These are phyloP conservation scores for Podaxis pistillaris DNA, from an alignment of 768 basidiomycete genomes.

Conservation along the genomic window DNA sequence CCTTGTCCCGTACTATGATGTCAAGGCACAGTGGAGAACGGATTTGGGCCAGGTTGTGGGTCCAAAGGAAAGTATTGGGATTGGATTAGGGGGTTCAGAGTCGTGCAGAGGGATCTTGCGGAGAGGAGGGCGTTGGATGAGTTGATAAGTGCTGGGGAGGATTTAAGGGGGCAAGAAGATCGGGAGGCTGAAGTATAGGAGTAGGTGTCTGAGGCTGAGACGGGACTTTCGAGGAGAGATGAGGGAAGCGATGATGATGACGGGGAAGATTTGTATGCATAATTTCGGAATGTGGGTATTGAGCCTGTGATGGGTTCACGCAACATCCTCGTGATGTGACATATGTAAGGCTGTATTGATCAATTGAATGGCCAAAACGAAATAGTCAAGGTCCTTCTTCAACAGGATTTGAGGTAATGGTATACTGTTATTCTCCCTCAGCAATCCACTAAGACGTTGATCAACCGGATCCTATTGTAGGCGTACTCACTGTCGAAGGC, in stretches of 20 bases:
- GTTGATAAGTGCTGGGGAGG: neutral
- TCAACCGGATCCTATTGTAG: conserved; percentile 23
- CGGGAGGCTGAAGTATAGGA: neutral
- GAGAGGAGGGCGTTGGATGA: neutral
- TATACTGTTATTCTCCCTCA: neutral
- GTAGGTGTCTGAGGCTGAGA: no score
- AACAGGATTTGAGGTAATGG: conserved; percentile 43
- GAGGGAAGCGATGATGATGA: no score
- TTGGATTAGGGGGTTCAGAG: neutral
- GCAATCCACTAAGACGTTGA: no score
- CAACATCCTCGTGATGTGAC: no score
- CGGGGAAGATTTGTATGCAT: no score
- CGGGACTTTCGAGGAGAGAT: no score
- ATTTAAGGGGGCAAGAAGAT: neutral
- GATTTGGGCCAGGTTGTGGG: neutral
- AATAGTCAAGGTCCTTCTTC: conserved; percentile 34
- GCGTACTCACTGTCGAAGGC: conserved; percentile 49
- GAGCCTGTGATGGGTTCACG: no score
- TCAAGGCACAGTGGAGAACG: conserved; percentile 2
- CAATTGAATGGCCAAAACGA: conserved; percentile 45
- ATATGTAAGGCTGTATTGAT: conserved; percentile 49
- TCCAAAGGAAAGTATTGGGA: conserved; percentile 2
- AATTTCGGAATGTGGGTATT: no score
- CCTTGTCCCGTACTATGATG: neutral
- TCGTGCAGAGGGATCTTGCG: neutral